Conservation (phyloP, 257 asterid genomes). For the Gentiana macrophylla region DNA sequence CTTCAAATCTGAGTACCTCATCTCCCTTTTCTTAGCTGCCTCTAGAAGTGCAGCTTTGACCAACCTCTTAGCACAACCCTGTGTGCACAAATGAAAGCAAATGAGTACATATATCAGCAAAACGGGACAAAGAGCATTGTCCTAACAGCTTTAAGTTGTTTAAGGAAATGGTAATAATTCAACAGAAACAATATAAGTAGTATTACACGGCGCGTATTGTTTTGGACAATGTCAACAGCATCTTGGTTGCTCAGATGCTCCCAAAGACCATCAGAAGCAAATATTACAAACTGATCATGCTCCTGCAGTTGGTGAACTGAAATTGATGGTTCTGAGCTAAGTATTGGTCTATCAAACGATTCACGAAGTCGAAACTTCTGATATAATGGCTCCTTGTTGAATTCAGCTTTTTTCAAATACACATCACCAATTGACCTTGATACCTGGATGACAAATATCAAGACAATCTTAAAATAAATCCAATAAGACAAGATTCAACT, state of each 20-base stretch:
- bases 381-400: conserved; percentile 35
- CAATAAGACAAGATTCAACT: too few species aligned
- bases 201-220: conserved; percentile 28
- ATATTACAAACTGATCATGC: conserved; percentile 35
- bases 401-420: conserved; percentile 40
- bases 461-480: too few species aligned
- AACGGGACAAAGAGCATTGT: too few species aligned
- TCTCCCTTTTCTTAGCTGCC: conserved; percentile 51
- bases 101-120: too few species aligned
- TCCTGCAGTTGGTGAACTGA: conserved; percentile 34
- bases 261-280: conserved; percentile 54
- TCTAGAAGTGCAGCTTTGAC: conserved; percentile 40
- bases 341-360: conserved; percentile 31
- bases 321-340: conserved; percentile 36
- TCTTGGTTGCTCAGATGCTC: conserved; percentile 50
- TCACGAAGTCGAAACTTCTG: conserved; percentile 36
- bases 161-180: too few species aligned
- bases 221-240: conserved; percentile 43
- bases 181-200: too few species aligned
- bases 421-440: conserved; percentile 46
- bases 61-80: conserved; percentile 41
- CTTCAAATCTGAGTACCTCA: conserved; percentile 44
- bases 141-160: too few species aligned
- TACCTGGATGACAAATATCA: conserved; percentile 15
- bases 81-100: not conserved